Evolutionary conservation across 768 basidiomycete genomes (phyloP).

Genomic region (Mycena galopus): DNA sequence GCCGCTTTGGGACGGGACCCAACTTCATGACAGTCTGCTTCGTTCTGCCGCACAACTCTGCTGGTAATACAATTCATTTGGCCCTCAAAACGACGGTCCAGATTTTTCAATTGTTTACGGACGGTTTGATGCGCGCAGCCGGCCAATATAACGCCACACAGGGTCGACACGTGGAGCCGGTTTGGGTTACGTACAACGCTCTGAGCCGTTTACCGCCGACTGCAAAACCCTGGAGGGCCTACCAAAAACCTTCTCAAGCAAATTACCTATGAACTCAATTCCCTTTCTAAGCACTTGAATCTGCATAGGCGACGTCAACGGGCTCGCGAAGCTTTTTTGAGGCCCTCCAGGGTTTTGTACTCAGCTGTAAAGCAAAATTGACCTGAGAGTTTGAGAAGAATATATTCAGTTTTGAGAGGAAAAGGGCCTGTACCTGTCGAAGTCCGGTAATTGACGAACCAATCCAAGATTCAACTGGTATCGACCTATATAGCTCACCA

Average conservation of each 20-base stretch:
- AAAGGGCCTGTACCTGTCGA: background rate
- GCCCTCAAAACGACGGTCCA: too few species aligned
- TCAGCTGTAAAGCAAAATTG: background rate
- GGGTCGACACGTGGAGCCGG: background rate
- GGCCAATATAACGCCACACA: background rate
- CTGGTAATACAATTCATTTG: background rate
- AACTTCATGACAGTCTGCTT: background rate
- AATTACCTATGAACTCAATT: too few species aligned
- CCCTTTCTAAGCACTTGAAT: too few species aligned
- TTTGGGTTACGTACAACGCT: background rate
- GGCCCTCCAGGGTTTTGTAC: too few species aligned
- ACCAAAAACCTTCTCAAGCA: too few species aligned
- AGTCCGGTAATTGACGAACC: too few species aligned
- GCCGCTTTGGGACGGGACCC: background rate
- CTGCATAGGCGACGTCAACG: too few species aligned
- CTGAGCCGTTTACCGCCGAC: background rate
- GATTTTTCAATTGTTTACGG: background rate
- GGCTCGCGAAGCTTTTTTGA: too few species aligned
- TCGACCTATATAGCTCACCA: background rate
- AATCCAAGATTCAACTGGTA: too few species aligned
- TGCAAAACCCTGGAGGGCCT: too few species aligned
- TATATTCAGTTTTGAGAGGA: background rate
- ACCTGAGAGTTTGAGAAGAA: conserved; percentile 1
- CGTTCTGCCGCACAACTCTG: background rate
- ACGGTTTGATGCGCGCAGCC: background rate